Percentiles rank a stretch among this genome's conserved stretches.
Conservation (phyloP, 352 stramenopile species). For the Phytophthora nicotianae region DNA sequence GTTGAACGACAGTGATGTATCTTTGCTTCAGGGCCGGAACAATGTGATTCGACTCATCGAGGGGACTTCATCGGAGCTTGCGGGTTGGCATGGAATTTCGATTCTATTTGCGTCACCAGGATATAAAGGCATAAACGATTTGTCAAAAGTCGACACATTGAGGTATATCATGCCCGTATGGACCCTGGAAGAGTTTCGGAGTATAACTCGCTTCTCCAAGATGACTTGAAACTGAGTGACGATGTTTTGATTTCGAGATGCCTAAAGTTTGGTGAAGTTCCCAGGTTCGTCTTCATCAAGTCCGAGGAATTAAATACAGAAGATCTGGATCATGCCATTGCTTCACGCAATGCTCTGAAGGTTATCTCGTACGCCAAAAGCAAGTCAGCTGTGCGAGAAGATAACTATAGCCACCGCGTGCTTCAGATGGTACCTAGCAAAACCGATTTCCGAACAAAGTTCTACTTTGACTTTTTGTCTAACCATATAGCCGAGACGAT, state of each 20-base stretch:
- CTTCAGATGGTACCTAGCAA: background rate
- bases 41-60: slow-evolving; percentile 1
- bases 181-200: slow-evolving; percentile 12
- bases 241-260: slow-evolving; percentile 16
- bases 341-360: background rate
- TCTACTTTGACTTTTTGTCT: slow-evolving; percentile 22
- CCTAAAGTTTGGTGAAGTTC: slow-evolving; percentile 13
- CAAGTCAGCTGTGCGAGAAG: background rate
- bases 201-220: slow-evolving; percentile 8
- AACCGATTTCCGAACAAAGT: slow-evolving; percentile 5
- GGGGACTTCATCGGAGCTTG: background rate
- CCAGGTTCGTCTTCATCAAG: background rate
- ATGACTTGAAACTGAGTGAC: slow-evolving; percentile 4
- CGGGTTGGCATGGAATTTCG: background rate
- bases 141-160: background rate
- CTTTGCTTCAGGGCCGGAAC: background rate
- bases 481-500: slow-evolving; percentile 15
- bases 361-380: background rate
- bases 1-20: slow-evolving; percentile 7
- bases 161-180: slow-evolving; percentile 12
- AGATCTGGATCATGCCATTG: background rate
- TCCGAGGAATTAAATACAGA: background rate
- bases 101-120: background rate
- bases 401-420: background rate
- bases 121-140: background rate